Base-by-base conservation (phyloP, 2,329 filamentous ascomycete genomes). In the Trichophyton verrucosum region DNA sequence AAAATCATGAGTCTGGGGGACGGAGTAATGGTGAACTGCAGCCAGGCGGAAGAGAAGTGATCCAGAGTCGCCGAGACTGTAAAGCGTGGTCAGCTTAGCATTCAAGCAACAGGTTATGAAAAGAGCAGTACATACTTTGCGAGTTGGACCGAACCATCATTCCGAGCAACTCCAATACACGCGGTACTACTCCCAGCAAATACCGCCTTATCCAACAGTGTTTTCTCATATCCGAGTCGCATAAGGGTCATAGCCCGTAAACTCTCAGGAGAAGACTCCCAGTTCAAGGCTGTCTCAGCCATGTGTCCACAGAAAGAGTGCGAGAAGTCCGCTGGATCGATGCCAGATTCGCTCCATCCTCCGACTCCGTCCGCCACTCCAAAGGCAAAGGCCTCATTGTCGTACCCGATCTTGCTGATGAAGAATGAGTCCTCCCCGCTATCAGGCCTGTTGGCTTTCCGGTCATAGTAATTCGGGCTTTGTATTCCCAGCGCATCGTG, bases 381-480 rank as follows among this genome's bases (percentile, higher is more conserved):
- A 66, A 99, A 86, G 0, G 91, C 89, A 9, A 96, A 82, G 6
- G 68, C 65, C 7, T 66, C 65, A 2, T 67, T 63, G 47, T 69
- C 64, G 46, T 84, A 86, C 11, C 88, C 89, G n/a, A 96, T 78
- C 24, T 86, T 84, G 70, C 87, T 83, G 67, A 94, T 87, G 75
- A 99, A 99, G 77, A 96, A 97, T 61, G 94, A 89, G 80, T 99
- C 94, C 75, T 99, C 91, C 15, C 94, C 94, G 58, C 88, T 94
- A 62, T 84, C 86, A 57, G 87, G 88, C 24, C 88, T 84, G 64
- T 78, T 80, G 66, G 77, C 78, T 71, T 84, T 83, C 69, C 81
- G 78, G 66, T 80, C 83, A 78, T 73, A 84, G 79, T 70, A 68
- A 65, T 70, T 71, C 64, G 65, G 66, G 17, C 71, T 72, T 56